phyloP scores from a whole-genome alignment of 176 grass and related monocot genomes.

The Juncus inflexus region DNA sequence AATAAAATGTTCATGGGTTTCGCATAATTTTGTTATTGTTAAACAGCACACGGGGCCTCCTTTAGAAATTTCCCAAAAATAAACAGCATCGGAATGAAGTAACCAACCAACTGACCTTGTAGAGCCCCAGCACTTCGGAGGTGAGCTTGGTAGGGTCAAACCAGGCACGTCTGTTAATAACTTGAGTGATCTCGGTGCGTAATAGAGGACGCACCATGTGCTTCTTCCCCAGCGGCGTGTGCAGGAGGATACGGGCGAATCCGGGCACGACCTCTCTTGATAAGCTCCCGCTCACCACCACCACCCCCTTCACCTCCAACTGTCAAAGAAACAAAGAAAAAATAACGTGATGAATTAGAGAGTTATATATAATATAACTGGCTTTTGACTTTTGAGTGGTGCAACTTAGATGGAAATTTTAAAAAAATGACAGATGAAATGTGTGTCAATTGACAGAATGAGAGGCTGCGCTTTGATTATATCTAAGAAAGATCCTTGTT shows the following conservation, averaged over 20 bases:
- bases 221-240: constrained; percentile 92
- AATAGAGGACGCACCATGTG: constrained; percentile 89
- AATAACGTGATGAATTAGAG: neutral
- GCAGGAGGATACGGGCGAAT: constrained; percentile 90
- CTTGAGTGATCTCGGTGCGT: constrained; percentile 92
- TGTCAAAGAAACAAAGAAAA: constrained; percentile 28
- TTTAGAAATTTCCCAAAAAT: no score
- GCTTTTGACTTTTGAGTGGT: no score
- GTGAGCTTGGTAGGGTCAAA: constrained; percentile 86
- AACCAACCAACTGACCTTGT: constrained; percentile 62
- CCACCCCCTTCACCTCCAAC: constrained; percentile 93
- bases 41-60: no score
- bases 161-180: constrained; percentile 92
- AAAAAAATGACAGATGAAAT: no score
- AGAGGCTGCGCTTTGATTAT: no score
- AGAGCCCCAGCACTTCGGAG: constrained; percentile 69
- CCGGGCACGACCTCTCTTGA: constrained; percentile 91
- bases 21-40: no score
- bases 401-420: no score
- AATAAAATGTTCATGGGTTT: constrained; percentile 5
- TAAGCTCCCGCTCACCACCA: constrained; percentile 79
- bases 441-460: no score
- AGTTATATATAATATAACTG: no score
- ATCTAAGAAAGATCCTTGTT: no score
- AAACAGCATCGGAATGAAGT: no score